Base-by-base conservation (phyloP, 352 stramenopile species). In the Globisporangium emineosum region DNA sequence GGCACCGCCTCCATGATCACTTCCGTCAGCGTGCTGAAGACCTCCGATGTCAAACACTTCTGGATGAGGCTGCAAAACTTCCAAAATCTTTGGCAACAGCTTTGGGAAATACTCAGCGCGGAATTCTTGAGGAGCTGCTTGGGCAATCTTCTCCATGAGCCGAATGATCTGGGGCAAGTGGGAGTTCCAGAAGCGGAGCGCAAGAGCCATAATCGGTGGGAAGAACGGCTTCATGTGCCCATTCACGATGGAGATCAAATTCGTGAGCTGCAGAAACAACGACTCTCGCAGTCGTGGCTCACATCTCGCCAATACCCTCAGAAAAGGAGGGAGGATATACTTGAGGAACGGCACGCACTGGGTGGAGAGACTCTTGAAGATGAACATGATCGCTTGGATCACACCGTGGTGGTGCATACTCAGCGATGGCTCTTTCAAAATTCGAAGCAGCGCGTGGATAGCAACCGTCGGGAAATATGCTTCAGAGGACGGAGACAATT, bases 341-440 rank as follows among this genome's bases (percentile, higher is more conserved):
- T 96, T 93, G 23, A 99, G 81, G 68, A 99, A 99, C 6, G 89
- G 91, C 43, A 99, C 94, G 65, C 94, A 99, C 62, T 96, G 89
- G 1, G 95, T 80, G 3, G 94, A 97, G 1, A 99, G 76, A 50
- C 88, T 96, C 68, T 98, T 97, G 83, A 99, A 99, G 62, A 99
- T 99, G 60, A 98, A 98, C 86, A 99, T 99, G 30, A 99, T 94
- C 21, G 97, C 96, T 63, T 99, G 97, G 62, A 99, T 98, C 23
- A 98, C 96, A 62, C 97, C 86, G 27, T 97, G 88, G 70, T 99
- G 97, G 64, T 99, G 95, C 29, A 93, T 91, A 57, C 92, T 93
- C 10, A 99, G 78, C 10, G 93, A 98, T 13, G 91, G 83, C 67
- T 99, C 97, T 35, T 96, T 93, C 37, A 99, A 87, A 62, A 99